Conservation (phyloP, 306 rosid genomes). For the Betula pendula region DNA sequence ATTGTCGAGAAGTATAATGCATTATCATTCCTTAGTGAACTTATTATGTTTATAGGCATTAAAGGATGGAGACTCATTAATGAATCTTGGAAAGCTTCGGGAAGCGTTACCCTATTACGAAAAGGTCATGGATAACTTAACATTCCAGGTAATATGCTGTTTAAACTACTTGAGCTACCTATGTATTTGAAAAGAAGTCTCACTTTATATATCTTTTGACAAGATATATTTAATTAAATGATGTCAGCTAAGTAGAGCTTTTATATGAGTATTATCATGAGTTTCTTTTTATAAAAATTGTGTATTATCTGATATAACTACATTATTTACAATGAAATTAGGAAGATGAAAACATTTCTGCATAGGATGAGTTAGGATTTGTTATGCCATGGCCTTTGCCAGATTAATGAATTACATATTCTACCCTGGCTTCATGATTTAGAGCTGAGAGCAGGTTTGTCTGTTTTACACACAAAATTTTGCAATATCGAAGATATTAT, state of each 20-base stretch:
- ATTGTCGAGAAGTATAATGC: not conserved
- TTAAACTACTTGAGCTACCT: constrained; percentile 9
- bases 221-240: not conserved
- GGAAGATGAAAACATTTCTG: not conserved
- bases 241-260: not conserved
- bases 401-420: not conserved
- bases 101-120: constrained; percentile 72
- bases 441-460: not conserved
- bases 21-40: not conserved
- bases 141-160: constrained; percentile 62
- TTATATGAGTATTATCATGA: not conserved
- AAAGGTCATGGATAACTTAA: constrained; percentile 65
- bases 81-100: constrained; percentile 67
- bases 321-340: not conserved
- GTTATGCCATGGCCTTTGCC: not conserved
- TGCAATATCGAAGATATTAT: not conserved
- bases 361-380: not conserved
- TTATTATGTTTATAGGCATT: constrained; percentile 45
- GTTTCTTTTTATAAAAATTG: not conserved
- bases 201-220: constrained; percentile 11
- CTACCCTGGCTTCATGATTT: not conserved
- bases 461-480: not conserved
- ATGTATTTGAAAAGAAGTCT: not conserved
- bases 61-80: constrained; percentile 74
- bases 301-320: not conserved